Evolutionary conservation across 768 basidiomycete species (phyloP).

Genomic region (Glaciozyma martinii): DNA sequence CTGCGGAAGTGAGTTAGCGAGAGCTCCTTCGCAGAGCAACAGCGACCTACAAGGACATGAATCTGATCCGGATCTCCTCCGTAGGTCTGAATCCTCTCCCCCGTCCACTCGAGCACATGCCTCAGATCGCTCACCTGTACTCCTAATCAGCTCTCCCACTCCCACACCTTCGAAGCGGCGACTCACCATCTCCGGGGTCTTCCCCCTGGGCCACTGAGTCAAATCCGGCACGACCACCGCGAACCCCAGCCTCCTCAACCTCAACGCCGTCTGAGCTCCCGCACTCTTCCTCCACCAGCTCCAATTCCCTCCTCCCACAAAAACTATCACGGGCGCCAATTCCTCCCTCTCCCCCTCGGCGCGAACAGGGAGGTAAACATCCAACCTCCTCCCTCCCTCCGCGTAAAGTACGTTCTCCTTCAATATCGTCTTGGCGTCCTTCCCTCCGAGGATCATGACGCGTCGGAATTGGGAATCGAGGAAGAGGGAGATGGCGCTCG

Average conservation of each 20-base stretch:
- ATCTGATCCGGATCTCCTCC: slow-evolving; percentile 27
- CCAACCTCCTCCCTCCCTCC: slow-evolving; percentile 12
- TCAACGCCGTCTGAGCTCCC: slow-evolving; percentile 7
- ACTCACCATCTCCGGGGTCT: slow-evolving; percentile 15
- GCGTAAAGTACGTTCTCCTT: slow-evolving; percentile 13
- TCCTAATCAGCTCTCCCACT: neutral
- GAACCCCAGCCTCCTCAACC: slow-evolving; percentile 14
- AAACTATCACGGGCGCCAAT: slow-evolving; percentile 15
- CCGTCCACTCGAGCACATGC: slow-evolving; percentile 26
- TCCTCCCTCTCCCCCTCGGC: neutral
- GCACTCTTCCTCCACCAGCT: neutral
- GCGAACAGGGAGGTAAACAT: slow-evolving; percentile 16
- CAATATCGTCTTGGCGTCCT: slow-evolving; percentile 8
- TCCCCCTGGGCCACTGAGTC: neutral
- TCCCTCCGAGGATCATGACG: slow-evolving; percentile 24
- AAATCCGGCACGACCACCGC: slow-evolving; percentile 26
- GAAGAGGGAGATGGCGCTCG: slow-evolving; percentile 18
- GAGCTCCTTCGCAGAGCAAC: too few species aligned
- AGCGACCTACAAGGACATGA: slow-evolving; percentile 8
- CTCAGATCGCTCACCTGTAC: slow-evolving; percentile 28
- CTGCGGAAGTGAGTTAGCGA: neutral
- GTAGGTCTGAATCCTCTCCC: slow-evolving; percentile 14
- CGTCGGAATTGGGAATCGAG: slow-evolving; percentile 22
- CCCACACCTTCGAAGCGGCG: too few species aligned
- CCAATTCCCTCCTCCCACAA: slow-evolving; percentile 14